Base-by-base conservation (phyloP, 169 alveolate species). In the Plasmodium falciparum region DNA sequence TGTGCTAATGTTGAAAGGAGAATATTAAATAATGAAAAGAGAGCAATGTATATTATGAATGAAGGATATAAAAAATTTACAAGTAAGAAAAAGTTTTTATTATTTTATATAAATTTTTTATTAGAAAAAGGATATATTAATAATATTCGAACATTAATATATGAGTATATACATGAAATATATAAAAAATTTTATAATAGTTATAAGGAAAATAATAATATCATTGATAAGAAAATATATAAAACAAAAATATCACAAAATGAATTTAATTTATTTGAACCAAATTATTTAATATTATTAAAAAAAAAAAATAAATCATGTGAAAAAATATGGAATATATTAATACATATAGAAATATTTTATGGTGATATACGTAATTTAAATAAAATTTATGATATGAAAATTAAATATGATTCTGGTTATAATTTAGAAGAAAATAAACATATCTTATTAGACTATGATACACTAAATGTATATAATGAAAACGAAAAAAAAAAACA, bases 341-440 rank as follows among this genome's bases (percentile, higher is more conserved):
- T 83, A 49, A 83, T 39, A 61, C 91, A 83, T 49, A 62, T 83
- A 20, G 91, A 83, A 58, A 83, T 72, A 43, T 49, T 83, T 8
- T 83, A 83, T 15, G 91, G 91, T 5, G 91, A 83, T 61, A 69
- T 83, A 13, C 33, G 52, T 13, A 69, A 83, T 39, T 39, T 83
- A 52, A 83, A 83, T 45, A 70, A 72, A 69, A 20, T 83, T 3
- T 83, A 62, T 72, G 85, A 83, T 26, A 67, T 67, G 11, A 83
- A 69, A 83, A 49, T 83, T 29, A 83, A 69, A 56, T 83, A 69
- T 69, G 91, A 83, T 1, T 67, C 91, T 49, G 91, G 91, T 22
- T 83, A 83, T 47, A 83, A 83, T 69, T 69, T 83, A 52, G 91
- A 83, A 20, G 91, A 83, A 83, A 83, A 83, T 83, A 83, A 83